phyloP scores from a whole-genome alignment of 1,139 yeast species.

The Spencermartinsiella ligniputridi region DNA sequence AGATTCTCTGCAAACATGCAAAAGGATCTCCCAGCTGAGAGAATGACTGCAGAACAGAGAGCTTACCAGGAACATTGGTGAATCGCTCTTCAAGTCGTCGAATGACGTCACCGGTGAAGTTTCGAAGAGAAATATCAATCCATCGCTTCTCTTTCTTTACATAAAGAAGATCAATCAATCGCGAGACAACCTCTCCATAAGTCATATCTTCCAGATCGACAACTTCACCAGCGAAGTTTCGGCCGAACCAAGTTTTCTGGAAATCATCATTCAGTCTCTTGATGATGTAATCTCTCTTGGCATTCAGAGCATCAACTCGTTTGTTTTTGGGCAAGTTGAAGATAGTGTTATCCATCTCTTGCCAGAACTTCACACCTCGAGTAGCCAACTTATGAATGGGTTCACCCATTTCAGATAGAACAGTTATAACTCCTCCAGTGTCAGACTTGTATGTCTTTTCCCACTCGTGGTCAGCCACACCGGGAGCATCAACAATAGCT shows the following conservation, averaged over 20 bases:
- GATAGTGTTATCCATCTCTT: conserved; percentile 87
- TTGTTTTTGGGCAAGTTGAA: conserved; percentile 89
- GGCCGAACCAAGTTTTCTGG: conserved; percentile 97
- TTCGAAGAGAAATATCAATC: conserved; percentile 84
- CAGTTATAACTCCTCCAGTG: conserved; percentile 95
- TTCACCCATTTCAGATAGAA: conserved; percentile 98
- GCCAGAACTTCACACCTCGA: conserved; percentile 95
- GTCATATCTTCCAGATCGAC: conserved; percentile 93
- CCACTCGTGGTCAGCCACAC: conserved; percentile 88
- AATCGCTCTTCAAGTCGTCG: conserved; percentile 98
- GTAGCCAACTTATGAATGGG: conserved; percentile 99
- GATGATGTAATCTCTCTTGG: conserved; percentile 85
- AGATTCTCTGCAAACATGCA: conserved; percentile 53
- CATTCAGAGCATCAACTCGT: conserved; percentile 70
- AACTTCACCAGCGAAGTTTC: conserved; percentile 71
- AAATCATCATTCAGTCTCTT: conserved; percentile 82
- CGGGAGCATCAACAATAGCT: conserved; percentile 85
- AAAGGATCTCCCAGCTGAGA: conserved; percentile 66
- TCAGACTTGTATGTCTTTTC: conserved; percentile 91
- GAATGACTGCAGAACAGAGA: conserved; percentile 72
- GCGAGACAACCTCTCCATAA: conserved; percentile 81
- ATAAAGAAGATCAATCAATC: conserved; percentile 84
- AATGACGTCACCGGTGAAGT: conserved; percentile 79
- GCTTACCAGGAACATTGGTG: conserved; percentile 44
- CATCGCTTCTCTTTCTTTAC: conserved; percentile 77